Evolutionary conservation across 371 early-diverging fungal genomes (phyloP), one percentile per base, ranked within the genome.

Genomic region (Mortierella sp.): DNA sequence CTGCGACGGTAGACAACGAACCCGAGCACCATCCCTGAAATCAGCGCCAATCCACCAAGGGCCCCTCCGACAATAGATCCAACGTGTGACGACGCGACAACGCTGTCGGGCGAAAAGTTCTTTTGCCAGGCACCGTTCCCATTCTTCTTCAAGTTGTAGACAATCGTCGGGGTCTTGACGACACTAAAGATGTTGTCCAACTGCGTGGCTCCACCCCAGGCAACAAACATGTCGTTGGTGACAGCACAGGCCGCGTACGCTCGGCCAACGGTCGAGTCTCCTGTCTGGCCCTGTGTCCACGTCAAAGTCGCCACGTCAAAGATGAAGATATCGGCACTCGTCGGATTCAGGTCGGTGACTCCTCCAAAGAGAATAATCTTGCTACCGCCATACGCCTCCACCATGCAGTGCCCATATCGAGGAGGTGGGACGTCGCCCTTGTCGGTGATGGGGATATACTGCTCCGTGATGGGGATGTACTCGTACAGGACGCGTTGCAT

Each of bases 341-440:
- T 63, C 56, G 27, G 56, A 2, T 10, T 16, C 16, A 32, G 12
- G 24, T 27, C 6, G 11, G 55, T 74, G 6, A 70, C 7, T 10
- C 83, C 80, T 27, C 80, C 83, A 70, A 77, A 79, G 29, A 83
- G 75, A 27, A 83, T 43, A 41, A 77, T 46, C 56, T 77, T 83
- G 18, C 63, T 11, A 10, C 79, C 83, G 27, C 46, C 46, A 27
- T 80, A 58, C 16, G 76, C 74, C 0, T 78, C 65, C 12, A 75
- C 60, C 60, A 77, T 29, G 51, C 78, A 82, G 38, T 70, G 43
- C 16, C 58, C 51, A 2, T 41, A 32, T 0, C 72, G 71, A 12
- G 75, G 60, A 49, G 72, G 5, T 27, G 78, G 78, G 8, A 77
- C 48, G 32, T 77, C 60, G 6, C 29, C 58, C 29, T 60, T 32